These are phyloP conservation scores for Bassia scoparia DNA, from an alignment of 148 eudicot genomes.

Conservation along the genomic window DNA sequence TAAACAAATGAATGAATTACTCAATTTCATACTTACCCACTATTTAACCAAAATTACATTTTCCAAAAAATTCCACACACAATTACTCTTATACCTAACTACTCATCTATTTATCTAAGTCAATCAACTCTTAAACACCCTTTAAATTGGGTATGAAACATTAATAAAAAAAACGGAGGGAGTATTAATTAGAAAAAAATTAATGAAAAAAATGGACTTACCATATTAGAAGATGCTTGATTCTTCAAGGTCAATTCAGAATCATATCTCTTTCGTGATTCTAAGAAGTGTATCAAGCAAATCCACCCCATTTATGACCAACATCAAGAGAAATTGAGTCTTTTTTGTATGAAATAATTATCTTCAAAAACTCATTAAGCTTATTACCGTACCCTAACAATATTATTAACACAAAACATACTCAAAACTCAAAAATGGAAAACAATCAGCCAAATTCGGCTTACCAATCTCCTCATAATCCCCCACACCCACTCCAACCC, in stretches of 20 bases:
- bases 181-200: no score
- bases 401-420: conserved; percentile 9
- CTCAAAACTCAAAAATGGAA: conserved; percentile 4
- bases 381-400: conserved; percentile 12
- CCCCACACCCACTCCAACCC: conserved; percentile 8
- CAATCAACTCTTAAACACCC: no score
- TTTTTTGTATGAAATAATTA: conserved; percentile 3
- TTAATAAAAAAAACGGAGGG: no score
- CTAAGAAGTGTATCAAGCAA: conserved; percentile 14
- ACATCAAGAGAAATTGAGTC: not conserved
- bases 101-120: no score
- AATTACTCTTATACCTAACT: no score
- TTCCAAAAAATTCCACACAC: no score
- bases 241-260: conserved; percentile 7
- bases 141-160: no score
- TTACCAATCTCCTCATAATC: conserved; percentile 16
- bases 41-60: no score
- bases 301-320: not conserved
- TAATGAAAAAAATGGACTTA: not conserved
- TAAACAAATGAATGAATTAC: no score
- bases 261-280: not conserved
- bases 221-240: conserved; percentile 19
- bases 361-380: conserved; percentile 9
- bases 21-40: no score
- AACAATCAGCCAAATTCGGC: conserved; percentile 13